Base-by-base conservation (phyloP, 768 basidiomycete species). In the Suillus variegatus region DNA sequence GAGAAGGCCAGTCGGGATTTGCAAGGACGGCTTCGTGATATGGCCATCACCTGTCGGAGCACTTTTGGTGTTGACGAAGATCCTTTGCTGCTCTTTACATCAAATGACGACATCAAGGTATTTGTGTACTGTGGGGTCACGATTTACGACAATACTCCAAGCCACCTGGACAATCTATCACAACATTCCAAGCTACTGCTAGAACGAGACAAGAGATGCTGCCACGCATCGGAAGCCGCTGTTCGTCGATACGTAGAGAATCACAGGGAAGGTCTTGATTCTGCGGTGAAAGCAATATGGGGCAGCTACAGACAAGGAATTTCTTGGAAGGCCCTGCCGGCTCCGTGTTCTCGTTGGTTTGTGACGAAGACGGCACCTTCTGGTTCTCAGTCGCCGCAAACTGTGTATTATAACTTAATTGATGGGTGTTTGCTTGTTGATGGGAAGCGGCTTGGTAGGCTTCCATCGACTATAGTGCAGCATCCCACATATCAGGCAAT, bases 11-110 rank as follows among this genome's bases (percentile, higher is more conserved):
- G 56, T 36, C 63, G 70, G 13, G 70, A 72, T 6, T 49, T 68
- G 22, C 69, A 72, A 49, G 64, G 62, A n/a, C 74, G 72, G 32
- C 67, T 81, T 35, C 73, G 78, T 52, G 79, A 81, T 55, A 73
- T 77, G 36, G 82, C 81, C 1, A 72, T 73, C 2, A 74, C 76
- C 18, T 84, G 83, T 68, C 75, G 83, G 22, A 70, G 73, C 25
- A 75, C 69, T 1, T 75, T 75, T 36, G 69, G 77, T 49, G 73
- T 76, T 2, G 74, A 71, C 40, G 44, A 63, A 6, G 32, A 47
- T 2, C n/a, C 69, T 57, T 57, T 12, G 3, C 22, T n/a, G 6
- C 61, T 77, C 1, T 62, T 80, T 16, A 25, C n/a, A 16, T 70
- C 68, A 1, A 55, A 64, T 13, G 64, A 63, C 25, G 79, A 80